Conservation (phyloP, 192 early-diverging fungal species). For the Umbelopsis vinacea region DNA sequence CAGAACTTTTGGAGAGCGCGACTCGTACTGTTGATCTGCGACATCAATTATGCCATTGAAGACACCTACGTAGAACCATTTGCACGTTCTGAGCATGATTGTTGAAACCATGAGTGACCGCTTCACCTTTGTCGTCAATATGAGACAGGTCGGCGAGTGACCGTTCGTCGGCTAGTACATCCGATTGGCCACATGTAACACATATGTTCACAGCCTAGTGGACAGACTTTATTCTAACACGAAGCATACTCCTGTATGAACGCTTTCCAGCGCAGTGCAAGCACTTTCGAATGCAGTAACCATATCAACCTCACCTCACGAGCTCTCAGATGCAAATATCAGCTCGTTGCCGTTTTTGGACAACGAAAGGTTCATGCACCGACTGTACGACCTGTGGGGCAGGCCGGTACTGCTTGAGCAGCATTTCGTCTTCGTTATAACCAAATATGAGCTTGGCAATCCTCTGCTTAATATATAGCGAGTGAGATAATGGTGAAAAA, state of each 20-base stretch:
- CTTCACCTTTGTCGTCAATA: no score
- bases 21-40: no score
- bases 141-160: neutral
- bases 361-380: neutral
- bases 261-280: neutral
- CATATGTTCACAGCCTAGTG: neutral
- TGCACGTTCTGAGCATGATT: neutral
- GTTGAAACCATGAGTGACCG: neutral
- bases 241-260: no score
- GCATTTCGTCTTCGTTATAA: no score
- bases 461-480: no score
- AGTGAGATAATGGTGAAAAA: no score
- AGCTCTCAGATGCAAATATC: neutral
- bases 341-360: neutral
- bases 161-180: neutral
- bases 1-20: no score
- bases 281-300: neutral
- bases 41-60: no score
- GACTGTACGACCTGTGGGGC: neutral
- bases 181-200: neutral
- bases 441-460: no score
- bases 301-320: neutral
- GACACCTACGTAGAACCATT: no score
- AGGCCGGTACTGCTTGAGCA: no score
- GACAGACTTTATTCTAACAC: no score